Evolutionary conservation across 257 asterid species (phyloP).

Genomic region (Solanum ossicruentum): DNA sequence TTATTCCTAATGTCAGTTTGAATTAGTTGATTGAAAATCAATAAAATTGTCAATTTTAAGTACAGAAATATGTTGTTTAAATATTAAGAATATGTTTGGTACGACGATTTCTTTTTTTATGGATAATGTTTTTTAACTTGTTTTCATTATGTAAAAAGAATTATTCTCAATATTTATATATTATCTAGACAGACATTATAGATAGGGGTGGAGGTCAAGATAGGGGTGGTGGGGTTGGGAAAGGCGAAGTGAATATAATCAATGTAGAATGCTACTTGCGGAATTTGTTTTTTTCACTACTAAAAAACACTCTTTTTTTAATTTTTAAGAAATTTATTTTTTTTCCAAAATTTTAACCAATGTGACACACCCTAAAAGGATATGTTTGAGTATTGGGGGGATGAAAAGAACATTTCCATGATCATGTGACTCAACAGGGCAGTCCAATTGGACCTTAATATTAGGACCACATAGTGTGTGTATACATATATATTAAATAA

Average conservation of each 20-base stretch:
- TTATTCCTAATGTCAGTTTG: neutral
- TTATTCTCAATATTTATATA: too few species aligned
- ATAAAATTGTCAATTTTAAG: neutral
- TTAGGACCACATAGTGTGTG: neutral
- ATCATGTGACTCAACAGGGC: neutral
- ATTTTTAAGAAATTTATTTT: too few species aligned
- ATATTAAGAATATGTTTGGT: accelerated
- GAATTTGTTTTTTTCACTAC: neutral
- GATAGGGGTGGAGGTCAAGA: neutral
- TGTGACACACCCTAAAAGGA: neutral
- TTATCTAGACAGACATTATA: neutral
- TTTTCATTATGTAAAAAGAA: too few species aligned
- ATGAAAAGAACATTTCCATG: neutral
- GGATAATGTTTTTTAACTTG: neutral
- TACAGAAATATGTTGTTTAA: neutral
- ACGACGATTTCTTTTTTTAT: too few species aligned
- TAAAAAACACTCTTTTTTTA: too few species aligned
- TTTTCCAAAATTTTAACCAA: neutral
- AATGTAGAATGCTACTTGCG: too few species aligned
- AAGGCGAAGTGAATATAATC: neutral
- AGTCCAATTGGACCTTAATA: neutral
- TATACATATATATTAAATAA: too few species aligned
- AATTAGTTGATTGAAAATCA: neutral
- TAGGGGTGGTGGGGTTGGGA: neutral
- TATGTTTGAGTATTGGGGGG: neutral